Evolutionary conservation across 306 rosid genomes (phyloP).

Genomic region (Chamaecrista fasciculata): DNA sequence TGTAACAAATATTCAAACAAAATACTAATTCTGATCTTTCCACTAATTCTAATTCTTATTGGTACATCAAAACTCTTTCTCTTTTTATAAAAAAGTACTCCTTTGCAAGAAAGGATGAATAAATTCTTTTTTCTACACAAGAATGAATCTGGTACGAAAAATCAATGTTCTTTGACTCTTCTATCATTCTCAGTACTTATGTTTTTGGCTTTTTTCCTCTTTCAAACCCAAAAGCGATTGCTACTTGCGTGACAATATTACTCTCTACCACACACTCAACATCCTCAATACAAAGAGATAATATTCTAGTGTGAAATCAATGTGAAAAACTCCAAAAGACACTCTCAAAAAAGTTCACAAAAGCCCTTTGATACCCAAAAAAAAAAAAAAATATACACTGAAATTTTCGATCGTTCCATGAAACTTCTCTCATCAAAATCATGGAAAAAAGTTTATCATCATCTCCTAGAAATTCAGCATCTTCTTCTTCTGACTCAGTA

Average conservation of each 20-base stretch:
- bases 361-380: too few species aligned
- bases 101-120: background rate
- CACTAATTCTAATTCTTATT: too few species aligned
- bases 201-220: background rate
- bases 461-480: conserved; percentile 33
- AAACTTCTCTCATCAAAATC: conserved; percentile 12
- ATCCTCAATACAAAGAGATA: conserved; percentile 33
- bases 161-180: background rate
- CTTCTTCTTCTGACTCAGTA: conserved; percentile 49
- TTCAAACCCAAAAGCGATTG: conserved; percentile 1
- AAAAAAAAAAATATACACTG: too few species aligned
- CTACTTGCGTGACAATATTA: conserved; percentile 1
- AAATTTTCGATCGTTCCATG: conserved; percentile 30
- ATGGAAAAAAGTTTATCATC: conserved; percentile 56
- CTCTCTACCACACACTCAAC: conserved; percentile 61
- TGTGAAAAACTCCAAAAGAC: background rate
- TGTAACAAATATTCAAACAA: too few species aligned
- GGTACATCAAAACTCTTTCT: too few species aligned
- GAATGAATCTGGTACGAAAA: conserved; percentile 12
- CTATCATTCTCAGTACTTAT: background rate
- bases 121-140: conserved; percentile 23
- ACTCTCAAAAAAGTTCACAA: too few species aligned
- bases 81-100: too few species aligned
- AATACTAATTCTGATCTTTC: too few species aligned
- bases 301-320: background rate